Percentiles rank a stretch among this genome's conserved stretches.
phyloP scores from a whole-genome alignment of 805 yeast genomes.

The Hanseniaspora meyeri region DNA sequence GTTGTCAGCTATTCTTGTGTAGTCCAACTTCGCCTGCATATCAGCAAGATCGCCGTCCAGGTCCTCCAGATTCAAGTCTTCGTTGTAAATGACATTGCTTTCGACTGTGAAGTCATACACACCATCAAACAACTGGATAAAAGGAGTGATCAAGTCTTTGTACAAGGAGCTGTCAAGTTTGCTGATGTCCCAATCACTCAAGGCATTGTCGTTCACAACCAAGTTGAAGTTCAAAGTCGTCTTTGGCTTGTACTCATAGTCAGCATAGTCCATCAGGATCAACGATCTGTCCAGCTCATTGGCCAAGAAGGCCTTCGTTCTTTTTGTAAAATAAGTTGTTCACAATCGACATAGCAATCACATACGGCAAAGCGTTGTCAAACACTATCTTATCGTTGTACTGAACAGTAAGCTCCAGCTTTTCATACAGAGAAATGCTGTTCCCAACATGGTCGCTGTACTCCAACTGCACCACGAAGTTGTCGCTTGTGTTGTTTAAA shows the following conservation, averaged over 20 bases:
- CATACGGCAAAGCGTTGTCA: conserved; percentile 50
- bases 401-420: conserved; percentile 8
- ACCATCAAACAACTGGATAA: conserved; percentile 39
- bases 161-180: conserved; percentile 29
- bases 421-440: conserved; percentile 22
- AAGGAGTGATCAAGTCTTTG: conserved; percentile 40
- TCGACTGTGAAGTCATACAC: conserved; percentile 65
- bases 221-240: conserved; percentile 69
- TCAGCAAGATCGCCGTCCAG: conserved; percentile 27
- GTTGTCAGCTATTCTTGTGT: conserved; percentile 54
- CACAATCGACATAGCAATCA: conserved; percentile 40
- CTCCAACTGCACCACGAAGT: conserved; percentile 29
- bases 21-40: conserved; percentile 60
- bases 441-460: conserved; percentile 35
- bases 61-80: conserved; percentile 26
- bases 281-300: conserved; percentile 13
- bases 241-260: conserved; percentile 36
- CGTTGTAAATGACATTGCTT: conserved; percentile 59
- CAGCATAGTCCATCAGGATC: conserved; percentile 18
- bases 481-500: not conserved
- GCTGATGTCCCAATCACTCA: conserved; percentile 64
- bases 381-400: conserved; percentile 1
- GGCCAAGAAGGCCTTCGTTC: conserved; percentile 22
- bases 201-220: conserved; percentile 54
- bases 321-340: conserved; percentile 37